Base-by-base conservation (phyloP, 1,139 yeast species). In the Saccharomyces pastorianus region DNA sequence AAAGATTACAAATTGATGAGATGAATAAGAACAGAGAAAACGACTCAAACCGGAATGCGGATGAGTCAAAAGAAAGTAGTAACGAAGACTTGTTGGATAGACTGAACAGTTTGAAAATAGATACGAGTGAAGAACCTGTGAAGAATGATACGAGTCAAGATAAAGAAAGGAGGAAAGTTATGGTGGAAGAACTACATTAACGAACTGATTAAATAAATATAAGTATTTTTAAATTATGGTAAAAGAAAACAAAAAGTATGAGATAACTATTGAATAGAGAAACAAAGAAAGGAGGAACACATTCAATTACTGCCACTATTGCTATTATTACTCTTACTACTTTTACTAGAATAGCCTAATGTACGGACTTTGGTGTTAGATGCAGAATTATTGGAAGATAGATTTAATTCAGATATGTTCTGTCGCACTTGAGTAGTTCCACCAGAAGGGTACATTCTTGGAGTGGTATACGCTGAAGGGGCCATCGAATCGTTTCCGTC, bases 1-100 rank as follows among this genome's bases (percentile, higher is more conserved):
- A 61, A 46, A n/a, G 17, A 34, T 26, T 41, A 9, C 46, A 46
- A n/a, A 53, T 52, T 44, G 49, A 48, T 31, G 50, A 27, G 27
- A 49, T 54, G 14, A 49, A 51, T 46, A 42, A 52, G 14, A 29
- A 42, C 27, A 20, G 9, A 4, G 27, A 28, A 13, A n/a, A 6
- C 6, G 11, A 38, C 6, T 5, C 11, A 6, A 38, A 17, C 2
- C 44, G 6, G 11, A 9, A 17, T 38, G 6, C 3, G 8, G 6
- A 20, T 9, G 44, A 38, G 44, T 13, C 44, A 38, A 8, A 11
- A 38, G 26, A 38, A 20, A 20, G 7, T 14, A 20, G 13, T 4
- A 11, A 6, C 44, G 25, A 38, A 4, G 44, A 38, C 11, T 6
- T 38, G 25, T 20, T 38, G n/a, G 6, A 38, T 1, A 20, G 13